phyloP scores from a whole-genome alignment of 192 early-diverging fungal genomes.

The Umbelopsis vinacea region DNA sequence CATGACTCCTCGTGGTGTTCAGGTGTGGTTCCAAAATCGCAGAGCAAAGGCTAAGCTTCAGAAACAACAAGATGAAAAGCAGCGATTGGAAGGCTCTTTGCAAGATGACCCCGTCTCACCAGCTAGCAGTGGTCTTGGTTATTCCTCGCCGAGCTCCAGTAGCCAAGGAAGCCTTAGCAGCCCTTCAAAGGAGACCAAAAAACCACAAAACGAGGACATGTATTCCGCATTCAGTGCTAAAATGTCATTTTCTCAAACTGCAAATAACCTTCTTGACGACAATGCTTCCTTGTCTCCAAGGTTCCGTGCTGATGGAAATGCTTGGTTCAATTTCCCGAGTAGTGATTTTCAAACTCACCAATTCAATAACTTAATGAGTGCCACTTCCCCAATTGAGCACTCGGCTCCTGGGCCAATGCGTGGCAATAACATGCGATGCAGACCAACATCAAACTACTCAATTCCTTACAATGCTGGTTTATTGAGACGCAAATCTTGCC shows the following conservation, averaged over 20 bases:
- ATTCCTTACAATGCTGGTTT: constrained; percentile 2
- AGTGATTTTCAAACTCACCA: background rate
- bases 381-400: background rate
- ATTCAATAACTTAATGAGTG: background rate
- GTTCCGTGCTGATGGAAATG: background rate
- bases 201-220: background rate
- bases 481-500: constrained; percentile 13
- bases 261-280: background rate
- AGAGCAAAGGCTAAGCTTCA: constrained; percentile 86
- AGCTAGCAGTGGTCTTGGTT: background rate
- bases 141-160: constrained; percentile 6
- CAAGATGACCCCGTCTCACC: constrained; percentile 11
- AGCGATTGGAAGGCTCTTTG: background rate
- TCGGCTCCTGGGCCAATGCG: background rate
- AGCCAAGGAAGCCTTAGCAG: constrained; percentile 4
- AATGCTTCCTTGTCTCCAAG: background rate
- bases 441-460: background rate
- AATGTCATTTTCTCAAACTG: background rate
- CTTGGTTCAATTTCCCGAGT: background rate
- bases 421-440: background rate
- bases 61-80: constrained; percentile 16
- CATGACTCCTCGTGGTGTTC: constrained; percentile 74
- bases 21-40: constrained; percentile 91
- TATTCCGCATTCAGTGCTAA: constrained; percentile 3
- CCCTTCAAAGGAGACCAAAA: background rate